A percentile compares a stretch with the other conserved stretches of the same genome.
These are phyloP conservation scores for Fusarium sterilihyphosum DNA, from an alignment of 2,329 filamentous ascomycete genomes.

Conservation along the genomic window DNA sequence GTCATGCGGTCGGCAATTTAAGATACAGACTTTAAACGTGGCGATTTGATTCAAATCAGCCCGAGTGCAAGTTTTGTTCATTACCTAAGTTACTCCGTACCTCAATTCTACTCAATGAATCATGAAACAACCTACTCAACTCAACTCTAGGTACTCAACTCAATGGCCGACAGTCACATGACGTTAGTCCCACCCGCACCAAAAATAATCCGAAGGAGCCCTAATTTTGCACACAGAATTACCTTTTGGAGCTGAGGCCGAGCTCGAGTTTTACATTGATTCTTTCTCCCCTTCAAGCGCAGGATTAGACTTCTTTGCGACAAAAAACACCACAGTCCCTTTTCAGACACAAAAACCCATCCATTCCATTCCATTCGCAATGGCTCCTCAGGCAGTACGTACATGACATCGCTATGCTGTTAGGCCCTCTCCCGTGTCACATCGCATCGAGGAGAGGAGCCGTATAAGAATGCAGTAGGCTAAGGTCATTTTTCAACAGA, in stretches of 20 bases:
- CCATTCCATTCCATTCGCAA: constrained; percentile 60
- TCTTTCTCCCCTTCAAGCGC: constrained; percentile 61
- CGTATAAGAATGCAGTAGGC: constrained; percentile 83
- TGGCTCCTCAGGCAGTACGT: constrained; percentile 93
- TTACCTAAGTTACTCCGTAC: no score
- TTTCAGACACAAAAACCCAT: constrained; percentile 42
- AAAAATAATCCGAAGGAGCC: constrained; percentile 39
- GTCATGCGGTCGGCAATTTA: not conserved
- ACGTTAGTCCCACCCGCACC: not conserved
- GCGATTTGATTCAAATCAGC: not conserved
- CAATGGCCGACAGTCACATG: not conserved
- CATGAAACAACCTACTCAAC: no score
- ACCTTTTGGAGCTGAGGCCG: constrained; percentile 2
- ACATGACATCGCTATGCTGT: constrained; percentile 91
- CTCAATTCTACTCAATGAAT: not conserved
- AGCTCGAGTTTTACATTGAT: constrained; percentile 13
- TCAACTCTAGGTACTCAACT: not conserved
- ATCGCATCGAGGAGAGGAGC: constrained; percentile 29
- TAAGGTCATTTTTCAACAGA: constrained; percentile 75
- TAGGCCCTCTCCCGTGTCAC: constrained; percentile 58
- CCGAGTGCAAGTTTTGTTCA: not conserved
- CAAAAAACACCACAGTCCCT: constrained; percentile 42
- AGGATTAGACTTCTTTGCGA: constrained; percentile 82
- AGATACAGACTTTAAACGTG: not conserved
- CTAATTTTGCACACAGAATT: constrained; percentile 41